These are phyloP conservation scores for Anethum foeniculum DNA, from an alignment of 140 eudicot genomes.

Conservation along the genomic window DNA sequence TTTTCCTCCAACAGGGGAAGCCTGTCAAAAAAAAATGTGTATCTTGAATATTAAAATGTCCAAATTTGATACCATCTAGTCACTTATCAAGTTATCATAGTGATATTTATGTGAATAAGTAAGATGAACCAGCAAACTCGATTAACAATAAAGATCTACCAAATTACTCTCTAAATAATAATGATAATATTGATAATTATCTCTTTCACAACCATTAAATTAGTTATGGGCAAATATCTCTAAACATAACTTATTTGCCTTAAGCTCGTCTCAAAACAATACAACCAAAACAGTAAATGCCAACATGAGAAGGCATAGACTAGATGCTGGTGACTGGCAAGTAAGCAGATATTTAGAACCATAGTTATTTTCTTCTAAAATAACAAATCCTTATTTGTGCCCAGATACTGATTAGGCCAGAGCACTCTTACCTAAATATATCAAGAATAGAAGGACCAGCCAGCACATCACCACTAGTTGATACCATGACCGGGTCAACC, in stretches of 20 bases:
- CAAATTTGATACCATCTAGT: not conserved
- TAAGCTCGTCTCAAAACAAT: not conserved
- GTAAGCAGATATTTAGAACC: conserved; percentile 1
- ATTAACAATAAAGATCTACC: not conserved
- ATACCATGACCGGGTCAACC: conserved; percentile 98
- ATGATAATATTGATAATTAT: not conserved
- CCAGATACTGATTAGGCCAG: not conserved
- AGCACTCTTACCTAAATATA: conserved; percentile 40
- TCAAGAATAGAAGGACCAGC: conserved; percentile 69
- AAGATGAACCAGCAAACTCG: not conserved
- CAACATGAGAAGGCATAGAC: not conserved
- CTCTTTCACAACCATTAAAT: not conserved
- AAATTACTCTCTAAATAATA: not conserved
- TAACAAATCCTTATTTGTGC: not conserved
- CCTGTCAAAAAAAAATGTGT: not conserved
- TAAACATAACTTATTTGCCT: not conserved
- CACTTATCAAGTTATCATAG: not conserved
- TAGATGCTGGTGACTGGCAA: not conserved
- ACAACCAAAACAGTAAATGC: not conserved
- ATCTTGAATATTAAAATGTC: not conserved
- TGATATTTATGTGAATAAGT: not conserved
- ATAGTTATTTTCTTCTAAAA: not conserved
- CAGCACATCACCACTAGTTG: conserved; percentile 88
- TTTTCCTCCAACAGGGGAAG: not conserved
- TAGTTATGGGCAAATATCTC: not conserved